Evolutionary conservation across 768 basidiomycete genomes (phyloP), one percentile per base, ranked within the genome.

Genomic region (Cystobasidium ongulense): DNA sequence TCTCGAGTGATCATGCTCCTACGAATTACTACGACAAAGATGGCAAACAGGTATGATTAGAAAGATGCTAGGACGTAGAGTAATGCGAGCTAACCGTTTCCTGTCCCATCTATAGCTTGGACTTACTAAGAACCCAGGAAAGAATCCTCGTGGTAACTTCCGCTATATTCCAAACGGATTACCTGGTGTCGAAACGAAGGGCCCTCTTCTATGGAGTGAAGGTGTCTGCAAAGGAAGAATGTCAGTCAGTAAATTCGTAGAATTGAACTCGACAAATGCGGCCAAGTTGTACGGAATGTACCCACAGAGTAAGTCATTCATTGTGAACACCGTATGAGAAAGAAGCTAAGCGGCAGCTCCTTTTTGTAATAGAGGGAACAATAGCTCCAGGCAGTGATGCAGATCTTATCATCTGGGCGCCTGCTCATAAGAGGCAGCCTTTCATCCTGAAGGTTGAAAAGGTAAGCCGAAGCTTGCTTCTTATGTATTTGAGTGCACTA

Each of bases 221-320:
- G 81, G 81, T 17, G 81, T 82, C 13, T 74, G 79, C 57, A 78
- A 78, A 17, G 81, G 80, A 1, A 72, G 80, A 2, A 79, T 82
- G 63, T 74, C 80, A 4, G 75, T 77, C 1, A 76, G 78, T 43
- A 78, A 80, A 53, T 82, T 82, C 61, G 81, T 82, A 54, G 80
- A 81, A 74, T 75, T 82, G 18, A 81, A 78, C 70, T 78, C 78
- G 17, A 79, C 80, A 3, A 81, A 81, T 53, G 78, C 81, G 0
- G 81, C 81, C 1, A 82, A 82, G 77, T 76, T 81, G 0, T 81
- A 81, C 46, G 80, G 81, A 31, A 78, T 81, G 76, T 80, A 81
- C 70, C 80, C 80, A n/a, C 61, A 71, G 29, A 77, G 35, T 63
- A 25, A 50, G 21, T 23, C 0, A 1, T 59, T n/a, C n/a, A n/a